Percentiles rank a stretch among this genome's conserved stretches.
phyloP scores from a whole-genome alignment of 108 stramenopile species.

The Epithemia pelagica region DNA sequence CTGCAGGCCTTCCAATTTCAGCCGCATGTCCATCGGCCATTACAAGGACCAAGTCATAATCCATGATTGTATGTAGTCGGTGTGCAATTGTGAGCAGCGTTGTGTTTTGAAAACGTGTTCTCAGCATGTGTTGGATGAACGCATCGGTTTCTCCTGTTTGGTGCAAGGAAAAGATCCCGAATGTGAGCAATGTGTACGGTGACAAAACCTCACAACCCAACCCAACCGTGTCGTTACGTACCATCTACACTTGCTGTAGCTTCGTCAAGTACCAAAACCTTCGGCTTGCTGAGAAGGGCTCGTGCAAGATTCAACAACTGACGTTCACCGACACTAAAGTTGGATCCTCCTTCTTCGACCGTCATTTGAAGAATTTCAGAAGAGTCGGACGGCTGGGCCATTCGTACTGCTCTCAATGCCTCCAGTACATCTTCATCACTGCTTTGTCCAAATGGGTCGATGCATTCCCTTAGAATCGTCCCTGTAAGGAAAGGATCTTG shows the following conservation, averaged over 20 bases:
- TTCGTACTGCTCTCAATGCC: conserved; percentile 59
- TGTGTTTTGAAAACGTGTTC: conserved; percentile 70
- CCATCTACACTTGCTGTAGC: conserved; percentile 87
- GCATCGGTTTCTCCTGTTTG: conserved; percentile 70
- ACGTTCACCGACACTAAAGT: conserved; percentile 87
- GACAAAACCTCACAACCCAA: too few relatives aligned
- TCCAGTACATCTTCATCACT: conserved; percentile 66
- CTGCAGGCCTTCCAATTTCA: conserved; percentile 77
- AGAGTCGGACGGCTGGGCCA: conserved; percentile 8
- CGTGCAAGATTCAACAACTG: conserved; percentile 94
- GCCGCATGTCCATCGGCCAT: conserved; percentile 82
- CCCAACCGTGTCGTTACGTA: conserved; percentile 25
- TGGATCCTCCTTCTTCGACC: conserved; percentile 88
- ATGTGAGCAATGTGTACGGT: too few relatives aligned
- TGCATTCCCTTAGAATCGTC: conserved; percentile 83
- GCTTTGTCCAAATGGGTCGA: conserved; percentile 82
- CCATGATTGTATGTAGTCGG: conserved; percentile 90
- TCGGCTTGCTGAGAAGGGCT: conserved; percentile 72
- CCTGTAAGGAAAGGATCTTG: conserved; percentile 94
- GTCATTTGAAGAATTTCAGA: conserved; percentile 28
- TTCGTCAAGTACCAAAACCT: conserved; percentile 86
- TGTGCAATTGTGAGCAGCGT: conserved; percentile 93
- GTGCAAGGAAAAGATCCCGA: conserved; percentile 25
- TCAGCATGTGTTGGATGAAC: conserved; percentile 84
- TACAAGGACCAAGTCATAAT: conserved; percentile 86